These are phyloP conservation scores for Hymenoscyphus repandus DNA, from an alignment of 2,329 filamentous ascomycete genomes.

Conservation along the genomic window DNA sequence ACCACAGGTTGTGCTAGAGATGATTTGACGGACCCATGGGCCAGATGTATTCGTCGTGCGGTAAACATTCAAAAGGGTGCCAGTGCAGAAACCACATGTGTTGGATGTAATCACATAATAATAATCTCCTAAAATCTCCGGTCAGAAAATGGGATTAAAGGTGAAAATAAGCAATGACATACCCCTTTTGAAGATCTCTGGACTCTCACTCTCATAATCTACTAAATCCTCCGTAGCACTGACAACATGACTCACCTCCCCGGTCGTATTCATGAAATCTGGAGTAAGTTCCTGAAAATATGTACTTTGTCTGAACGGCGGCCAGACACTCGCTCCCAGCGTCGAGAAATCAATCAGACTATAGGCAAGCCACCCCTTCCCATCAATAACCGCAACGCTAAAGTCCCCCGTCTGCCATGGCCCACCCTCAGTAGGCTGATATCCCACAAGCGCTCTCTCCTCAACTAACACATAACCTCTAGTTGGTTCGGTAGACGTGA, in stretches of 20 bases:
- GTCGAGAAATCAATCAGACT: slow-evolving; percentile 22
- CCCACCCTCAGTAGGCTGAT: slow-evolving; percentile 7
- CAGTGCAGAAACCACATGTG: slow-evolving; percentile 25
- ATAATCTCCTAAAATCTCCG: slow-evolving; percentile 9
- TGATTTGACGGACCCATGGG: slow-evolving; percentile 22
- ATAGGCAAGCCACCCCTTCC: slow-evolving; percentile 21
- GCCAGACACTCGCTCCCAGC: too few species aligned
- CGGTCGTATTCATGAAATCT: slow-evolving; percentile 21
- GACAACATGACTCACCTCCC: slow-evolving; percentile 12
- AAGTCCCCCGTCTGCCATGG: slow-evolving; percentile 19
- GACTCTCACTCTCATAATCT: slow-evolving; percentile 20
- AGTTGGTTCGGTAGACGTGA: slow-evolving; percentile 15
- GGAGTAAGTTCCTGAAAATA: slow-evolving; percentile 20
- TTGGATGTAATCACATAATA: slow-evolving; percentile 23
- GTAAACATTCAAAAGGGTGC: slow-evolving; percentile 21
- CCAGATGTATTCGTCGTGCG: slow-evolving; percentile 13
- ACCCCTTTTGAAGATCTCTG: slow-evolving; percentile 22
- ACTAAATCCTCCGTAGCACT: slow-evolving; percentile 16
- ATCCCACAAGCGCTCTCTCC: slow-evolving; percentile 14
- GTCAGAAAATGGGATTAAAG: too few species aligned
- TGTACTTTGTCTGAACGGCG: too few species aligned
- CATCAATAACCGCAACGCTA: slow-evolving; percentile 17
- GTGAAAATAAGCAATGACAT: not conserved
- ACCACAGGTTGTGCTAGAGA: slow-evolving; percentile 22
- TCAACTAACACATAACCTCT: slow-evolving; percentile 9